Base-by-base conservation (phyloP, 495 filamentous ascomycete species). In the Penicillium odoratum region DNA sequence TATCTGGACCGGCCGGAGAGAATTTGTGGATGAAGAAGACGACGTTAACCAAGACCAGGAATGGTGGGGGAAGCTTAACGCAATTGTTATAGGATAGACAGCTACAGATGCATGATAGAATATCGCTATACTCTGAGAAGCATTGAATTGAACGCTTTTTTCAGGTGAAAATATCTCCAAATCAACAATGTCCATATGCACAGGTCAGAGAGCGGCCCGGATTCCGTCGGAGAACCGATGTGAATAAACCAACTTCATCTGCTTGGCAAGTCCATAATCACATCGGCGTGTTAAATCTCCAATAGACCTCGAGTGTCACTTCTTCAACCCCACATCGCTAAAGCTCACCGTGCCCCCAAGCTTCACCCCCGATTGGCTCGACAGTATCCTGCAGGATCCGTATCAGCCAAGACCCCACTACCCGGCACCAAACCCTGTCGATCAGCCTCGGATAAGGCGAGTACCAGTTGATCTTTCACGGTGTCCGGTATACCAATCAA, bases 1-100 rank as follows among this genome's bases (percentile, higher is more conserved):
- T 70, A 75, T 87, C 29, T 80, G 78, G 64, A 81, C 79, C 0
- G 84, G 85, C 0, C 73, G 84, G 40, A 75, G 83, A 25, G 74
- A 78, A 42, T 56, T 62, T 26, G 60, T 28, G 4, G 58, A 58
- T 15, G 55, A 57, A 10, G 63, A 63, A 48, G 49, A 46, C 8
- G 33, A 45, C 64, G 55, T 28, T 31, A 9, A 33, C 25, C 52
- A 63, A 13, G 11, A 48, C 4, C 38, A 7, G 25, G 46, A 36
- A 3, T 68, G 63, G 67, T 66, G 54, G 59, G 40, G 48, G 28
- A 61, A 51, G 38, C 30, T 72, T 36, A 53, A 55, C 18, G 57
- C 64, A 25, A 40, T 69, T 34, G 53, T 74, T 51, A 58, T 72
- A 18, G 71, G 71, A 25, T 72, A 55, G 56, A 36, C 9, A 21